Percentiles rank a stretch among this genome's conserved stretches.
These are phyloP conservation scores for Fusarium siculi DNA, from an alignment of 2,329 filamentous ascomycete species.

Conservation along the genomic window DNA sequence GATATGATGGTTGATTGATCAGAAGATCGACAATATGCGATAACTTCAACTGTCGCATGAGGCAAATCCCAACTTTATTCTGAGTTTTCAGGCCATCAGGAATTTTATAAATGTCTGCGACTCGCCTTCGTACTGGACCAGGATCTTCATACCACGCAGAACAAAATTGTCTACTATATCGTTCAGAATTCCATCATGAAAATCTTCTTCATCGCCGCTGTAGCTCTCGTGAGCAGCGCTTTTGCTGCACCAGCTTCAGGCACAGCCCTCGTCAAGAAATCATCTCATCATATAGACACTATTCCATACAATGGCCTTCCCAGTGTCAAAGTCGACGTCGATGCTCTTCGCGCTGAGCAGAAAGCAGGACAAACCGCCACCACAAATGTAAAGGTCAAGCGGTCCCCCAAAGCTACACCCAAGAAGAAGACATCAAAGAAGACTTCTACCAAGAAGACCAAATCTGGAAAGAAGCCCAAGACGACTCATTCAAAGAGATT, in stretches of 20 bases:
- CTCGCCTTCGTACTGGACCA: accelerated
- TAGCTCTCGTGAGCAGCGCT: background rate
- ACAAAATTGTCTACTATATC: background rate
- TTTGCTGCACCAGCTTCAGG: background rate
- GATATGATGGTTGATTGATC: background rate
- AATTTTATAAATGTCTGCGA: background rate
- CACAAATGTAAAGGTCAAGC: background rate
- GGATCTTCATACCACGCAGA: too few species aligned
- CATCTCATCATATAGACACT: background rate
- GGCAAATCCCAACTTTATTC: background rate
- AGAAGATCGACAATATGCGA: background rate
- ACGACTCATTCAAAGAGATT: background rate
- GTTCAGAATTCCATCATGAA: background rate
- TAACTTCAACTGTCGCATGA: background rate
- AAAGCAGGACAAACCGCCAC: background rate
- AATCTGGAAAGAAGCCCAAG: background rate
- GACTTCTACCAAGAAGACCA: background rate
- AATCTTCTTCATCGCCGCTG: background rate
- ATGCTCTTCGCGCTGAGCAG: background rate
- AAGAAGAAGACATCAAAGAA: background rate
- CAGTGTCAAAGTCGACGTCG: background rate
- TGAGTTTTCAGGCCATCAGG: accelerated
- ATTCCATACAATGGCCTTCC: background rate
- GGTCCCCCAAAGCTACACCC: background rate
- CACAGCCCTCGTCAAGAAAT: background rate